These are phyloP conservation scores for Jacaranda copaia DNA, from an alignment of 257 asterid species.

Conservation along the genomic window DNA sequence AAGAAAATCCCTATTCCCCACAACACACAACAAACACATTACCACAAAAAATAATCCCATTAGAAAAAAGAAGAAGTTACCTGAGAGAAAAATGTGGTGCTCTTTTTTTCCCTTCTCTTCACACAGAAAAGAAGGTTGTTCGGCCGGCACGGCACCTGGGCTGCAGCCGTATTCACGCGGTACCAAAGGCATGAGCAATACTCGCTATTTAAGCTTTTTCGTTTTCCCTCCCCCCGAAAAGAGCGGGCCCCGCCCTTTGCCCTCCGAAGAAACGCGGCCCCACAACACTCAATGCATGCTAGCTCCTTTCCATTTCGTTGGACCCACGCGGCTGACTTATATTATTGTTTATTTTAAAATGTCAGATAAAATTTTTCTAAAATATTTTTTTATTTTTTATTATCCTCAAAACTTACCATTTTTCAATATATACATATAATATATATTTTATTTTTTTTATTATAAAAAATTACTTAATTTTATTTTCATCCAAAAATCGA, in stretches of 20 bases:
- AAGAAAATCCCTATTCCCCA: not conserved
- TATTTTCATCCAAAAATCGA: too few relatives aligned
- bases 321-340: conserved; percentile 31
- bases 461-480: too few relatives aligned
- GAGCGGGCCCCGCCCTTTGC: conserved; percentile 34
- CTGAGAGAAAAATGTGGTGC: conserved; percentile 23
- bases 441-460: too few relatives aligned
- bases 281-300: too few relatives aligned
- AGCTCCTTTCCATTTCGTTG: not conserved
- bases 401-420: too few relatives aligned
- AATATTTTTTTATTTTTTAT: too few relatives aligned
- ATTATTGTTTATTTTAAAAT: too few relatives aligned
- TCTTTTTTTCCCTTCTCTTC: not conserved
- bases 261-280: not conserved
- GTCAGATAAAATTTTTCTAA: too few relatives aligned
- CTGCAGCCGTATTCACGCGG: conserved; percentile 14
- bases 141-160: conserved; percentile 32
- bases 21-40: not conserved
- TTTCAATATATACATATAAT: too few relatives aligned
- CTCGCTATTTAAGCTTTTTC: conserved; percentile 34
- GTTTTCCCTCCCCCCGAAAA: conserved; percentile 18
- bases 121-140: not conserved
- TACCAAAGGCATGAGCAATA: conserved; percentile 22
- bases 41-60: not conserved
- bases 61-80: conserved; percentile 17